Percentiles rank a stretch among this genome's conserved stretches.
Evolutionary conservation across 441 rosid genomes (phyloP).

Genomic region (Populus hybrid): DNA sequence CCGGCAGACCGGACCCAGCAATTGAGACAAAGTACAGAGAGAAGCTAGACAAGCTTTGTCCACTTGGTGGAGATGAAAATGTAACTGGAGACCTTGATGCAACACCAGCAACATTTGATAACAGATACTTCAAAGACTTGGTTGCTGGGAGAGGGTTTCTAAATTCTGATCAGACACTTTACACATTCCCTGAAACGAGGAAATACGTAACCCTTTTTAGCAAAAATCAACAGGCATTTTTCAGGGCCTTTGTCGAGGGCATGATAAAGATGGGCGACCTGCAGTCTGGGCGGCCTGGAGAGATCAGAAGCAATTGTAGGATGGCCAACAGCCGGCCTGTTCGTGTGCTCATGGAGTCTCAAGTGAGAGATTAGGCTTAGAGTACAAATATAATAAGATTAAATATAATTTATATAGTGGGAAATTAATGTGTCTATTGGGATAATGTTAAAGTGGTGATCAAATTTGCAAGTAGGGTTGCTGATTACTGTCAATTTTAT

Average conservation of each 20-base stretch:
- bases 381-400: not conserved
- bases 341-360: constrained; percentile 26
- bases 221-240: constrained; percentile 49
- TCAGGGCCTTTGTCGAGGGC: constrained; percentile 63
- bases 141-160: constrained; percentile 76
- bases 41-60: constrained; percentile 64
- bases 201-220: constrained; percentile 49
- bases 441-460: not conserved
- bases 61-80: constrained; percentile 57
- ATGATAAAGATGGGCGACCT: constrained; percentile 89
- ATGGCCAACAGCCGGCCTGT: constrained; percentile 44
- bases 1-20: constrained; percentile 63
- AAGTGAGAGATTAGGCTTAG: not conserved
- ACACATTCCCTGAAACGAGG: constrained; percentile 48
- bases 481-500: not conserved
- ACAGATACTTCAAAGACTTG: constrained; percentile 76
- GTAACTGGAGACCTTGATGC: constrained; percentile 70
- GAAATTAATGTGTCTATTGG: not conserved
- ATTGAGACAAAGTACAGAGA: constrained; percentile 48
- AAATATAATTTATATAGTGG: not conserved
- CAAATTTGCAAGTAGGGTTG: not conserved
- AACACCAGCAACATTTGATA: constrained; percentile 65
- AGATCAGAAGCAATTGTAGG: constrained; percentile 68
- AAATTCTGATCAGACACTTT: constrained; percentile 81
- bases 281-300: constrained; percentile 69